Evolutionary conservation across 1,139 yeast genomes (phyloP), one percentile per base, ranked within the genome.

Genomic region (Tardiomyces blankii): DNA sequence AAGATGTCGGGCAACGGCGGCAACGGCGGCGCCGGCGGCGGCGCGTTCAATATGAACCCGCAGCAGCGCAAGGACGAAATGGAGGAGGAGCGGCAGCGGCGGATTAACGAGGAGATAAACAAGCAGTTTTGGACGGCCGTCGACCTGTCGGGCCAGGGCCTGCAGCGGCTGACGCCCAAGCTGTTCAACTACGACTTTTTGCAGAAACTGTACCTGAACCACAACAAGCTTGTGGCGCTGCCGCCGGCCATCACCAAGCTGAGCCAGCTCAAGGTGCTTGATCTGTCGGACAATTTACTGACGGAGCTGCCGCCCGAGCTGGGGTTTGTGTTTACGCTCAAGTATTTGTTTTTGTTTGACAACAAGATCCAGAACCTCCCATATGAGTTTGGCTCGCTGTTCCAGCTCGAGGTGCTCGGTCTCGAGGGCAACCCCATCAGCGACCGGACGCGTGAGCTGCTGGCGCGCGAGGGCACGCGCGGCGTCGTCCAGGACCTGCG

Each of bases 41-140:
- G 47, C 47, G 44, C 42, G 45, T 43, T 39, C 39, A n/a, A 45
- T 40, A 40, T 42, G 40, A 54, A 63, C 63, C 54, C 61, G 51
- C 57, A 62, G 49, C 62, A 73, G 57, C 55, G 60, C 60, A 66
- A 75, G 45, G 87, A 84, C 52, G 89, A 81, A 59, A 87, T 86
- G 55, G 87, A 83, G 54, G 78, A 78, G 50, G 85, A 82, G 62
- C 85, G 82, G 53, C 91, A 82, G 59, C 79, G 87, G 59, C 73
- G 81, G 61, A 78, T 78, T 68, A 78, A 84, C 61, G 76, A 77
- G 50, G 82, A 77, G 54, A 77, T 84, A 42, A 78, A 81, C 49
- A 76, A 75, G 56, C 96, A 89, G 66, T 74, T 84, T 58, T 93
- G 99, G 99, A 84, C 95, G 46, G 93, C 91, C 23, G 71, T 93